Percentiles rank a stretch among this genome's conserved stretches.
These are phyloP conservation scores for Amaranthus tricolor DNA, from an alignment of 179 eudicot species.

Conservation along the genomic window DNA sequence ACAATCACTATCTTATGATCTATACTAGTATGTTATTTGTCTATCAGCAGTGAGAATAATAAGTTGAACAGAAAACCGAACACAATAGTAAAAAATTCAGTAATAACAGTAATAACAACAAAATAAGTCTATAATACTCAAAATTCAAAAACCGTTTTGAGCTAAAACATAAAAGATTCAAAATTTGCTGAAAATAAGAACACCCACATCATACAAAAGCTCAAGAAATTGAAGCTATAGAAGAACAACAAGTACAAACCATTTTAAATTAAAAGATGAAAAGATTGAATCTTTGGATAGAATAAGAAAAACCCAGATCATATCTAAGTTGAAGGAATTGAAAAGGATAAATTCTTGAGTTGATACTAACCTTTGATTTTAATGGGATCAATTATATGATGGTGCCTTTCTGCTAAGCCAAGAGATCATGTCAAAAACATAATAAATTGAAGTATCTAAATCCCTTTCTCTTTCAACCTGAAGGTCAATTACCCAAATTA, in stretches of 20 bases:
- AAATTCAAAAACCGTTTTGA: not conserved
- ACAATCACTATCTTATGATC: not conserved
- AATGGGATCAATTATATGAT: not conserved
- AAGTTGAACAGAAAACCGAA: too few relatives aligned
- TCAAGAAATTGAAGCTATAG: not conserved
- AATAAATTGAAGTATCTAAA: not conserved
- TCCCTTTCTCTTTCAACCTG: slow-evolving; percentile 1
- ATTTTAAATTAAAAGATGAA: not conserved
- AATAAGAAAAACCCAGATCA: slow-evolving; percentile 7
- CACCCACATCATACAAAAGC: not conserved
- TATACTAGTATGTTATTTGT: not conserved
- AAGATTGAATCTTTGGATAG: not conserved
- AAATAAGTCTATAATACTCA: not conserved
- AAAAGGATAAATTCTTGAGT: not conserved
- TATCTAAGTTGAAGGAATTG: not conserved
- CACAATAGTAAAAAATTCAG: not conserved
- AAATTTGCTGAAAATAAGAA: not conserved
- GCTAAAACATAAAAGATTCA: not conserved
- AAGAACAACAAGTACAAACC: not conserved
- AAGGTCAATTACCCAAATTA: not conserved
- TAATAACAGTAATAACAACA: not conserved
- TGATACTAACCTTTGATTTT: slow-evolving; percentile 5
- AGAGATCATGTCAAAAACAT: slow-evolving; percentile 9
- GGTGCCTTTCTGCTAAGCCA: not conserved
- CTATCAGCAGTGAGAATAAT: not conserved